Percentiles rank a stretch among this genome's conserved stretches.
Conservation (phyloP, 2,329 filamentous ascomycete genomes). For the Microcera coccophila region DNA sequence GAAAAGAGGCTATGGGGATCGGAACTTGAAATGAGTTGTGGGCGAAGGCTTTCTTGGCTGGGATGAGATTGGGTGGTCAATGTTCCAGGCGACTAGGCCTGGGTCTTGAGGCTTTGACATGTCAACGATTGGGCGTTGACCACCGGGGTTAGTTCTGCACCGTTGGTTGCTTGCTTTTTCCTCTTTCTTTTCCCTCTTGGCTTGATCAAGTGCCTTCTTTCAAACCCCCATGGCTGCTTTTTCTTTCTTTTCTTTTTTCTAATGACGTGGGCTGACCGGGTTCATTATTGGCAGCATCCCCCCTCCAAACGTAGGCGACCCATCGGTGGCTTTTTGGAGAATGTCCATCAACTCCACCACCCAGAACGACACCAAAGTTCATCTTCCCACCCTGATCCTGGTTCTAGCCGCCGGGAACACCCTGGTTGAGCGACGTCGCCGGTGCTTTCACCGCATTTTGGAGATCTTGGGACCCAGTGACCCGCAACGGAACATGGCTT, state of each 20-base stretch:
- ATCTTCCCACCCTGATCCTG: neutral
- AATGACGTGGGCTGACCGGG: no score
- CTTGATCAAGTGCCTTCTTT: neutral
- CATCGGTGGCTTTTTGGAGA: no score
- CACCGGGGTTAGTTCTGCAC: slow-evolving; percentile 14
- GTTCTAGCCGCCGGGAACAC: slow-evolving; percentile 20
- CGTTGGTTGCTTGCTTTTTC: slow-evolving; percentile 1
- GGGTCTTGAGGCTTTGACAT: neutral
- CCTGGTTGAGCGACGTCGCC: slow-evolving; percentile 19
- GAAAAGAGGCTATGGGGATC: slow-evolving; percentile 10
- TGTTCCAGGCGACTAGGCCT: slow-evolving; percentile 11
- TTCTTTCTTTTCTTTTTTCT: neutral
- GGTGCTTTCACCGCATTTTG: slow-evolving; percentile 30
- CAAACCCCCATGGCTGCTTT: no score
- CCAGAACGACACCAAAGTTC: neutral
- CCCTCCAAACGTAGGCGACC: no score
- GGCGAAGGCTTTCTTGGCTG: slow-evolving; percentile 15
- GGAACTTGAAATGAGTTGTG: slow-evolving; percentile 7
- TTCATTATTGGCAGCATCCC: no score
- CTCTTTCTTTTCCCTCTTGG: neutral
- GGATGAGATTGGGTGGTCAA: slow-evolving; percentile 11
- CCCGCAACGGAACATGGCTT: slow-evolving; percentile 14
- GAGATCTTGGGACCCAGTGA: slow-evolving; percentile 14
- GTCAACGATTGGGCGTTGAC: slow-evolving; percentile 14
- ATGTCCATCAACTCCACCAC: no score